Evolutionary conservation across 192 early-diverging fungal genomes (phyloP).

Genomic region (Kappamyces sp.): DNA sequence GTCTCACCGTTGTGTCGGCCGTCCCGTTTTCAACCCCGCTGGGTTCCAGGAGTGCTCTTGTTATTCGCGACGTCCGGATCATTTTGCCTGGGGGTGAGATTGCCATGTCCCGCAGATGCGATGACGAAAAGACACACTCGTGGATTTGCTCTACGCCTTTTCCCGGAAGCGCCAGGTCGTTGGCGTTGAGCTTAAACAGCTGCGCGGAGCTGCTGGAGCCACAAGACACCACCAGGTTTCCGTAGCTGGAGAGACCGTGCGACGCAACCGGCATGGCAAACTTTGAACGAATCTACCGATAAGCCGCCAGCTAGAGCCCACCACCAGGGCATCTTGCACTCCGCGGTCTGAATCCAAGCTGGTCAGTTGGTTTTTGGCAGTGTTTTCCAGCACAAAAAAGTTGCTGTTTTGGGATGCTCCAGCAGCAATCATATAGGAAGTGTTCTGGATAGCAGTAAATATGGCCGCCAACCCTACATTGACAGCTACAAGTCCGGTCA

Average conservation of each 20-base stretch:
- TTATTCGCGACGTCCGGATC: conserved; percentile 22
- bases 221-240: conserved; percentile 28
- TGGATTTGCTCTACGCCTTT: conserved; percentile 30
- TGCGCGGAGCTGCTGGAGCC: conserved; percentile 34
- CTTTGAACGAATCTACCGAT: conserved; percentile 30
- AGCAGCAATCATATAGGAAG: conserved; percentile 10
- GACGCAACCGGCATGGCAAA: conserved; percentile 37
- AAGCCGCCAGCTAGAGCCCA: neutral
- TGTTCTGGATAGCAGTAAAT: conserved; percentile 1
- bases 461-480: neutral
- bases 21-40: neutral
- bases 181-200: conserved; percentile 31
- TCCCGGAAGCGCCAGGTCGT: conserved; percentile 24
- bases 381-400: conserved; percentile 15
- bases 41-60: conserved; percentile 35
- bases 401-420: conserved; percentile 7
- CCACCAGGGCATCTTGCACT: neutral
- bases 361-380: conserved; percentile 9
- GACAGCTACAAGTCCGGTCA: neutral
- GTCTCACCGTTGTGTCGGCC: conserved; percentile 1
- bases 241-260: conserved; percentile 29
- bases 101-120: conserved; percentile 13
- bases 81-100: conserved; percentile 6
- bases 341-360: conserved; percentile 1
- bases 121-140: conserved; percentile 19